Percentiles rank a stretch among this genome's conserved stretches.
Conservation (phyloP, 2,329 filamentous ascomycete genomes). For the Neobulgaria alba region DNA sequence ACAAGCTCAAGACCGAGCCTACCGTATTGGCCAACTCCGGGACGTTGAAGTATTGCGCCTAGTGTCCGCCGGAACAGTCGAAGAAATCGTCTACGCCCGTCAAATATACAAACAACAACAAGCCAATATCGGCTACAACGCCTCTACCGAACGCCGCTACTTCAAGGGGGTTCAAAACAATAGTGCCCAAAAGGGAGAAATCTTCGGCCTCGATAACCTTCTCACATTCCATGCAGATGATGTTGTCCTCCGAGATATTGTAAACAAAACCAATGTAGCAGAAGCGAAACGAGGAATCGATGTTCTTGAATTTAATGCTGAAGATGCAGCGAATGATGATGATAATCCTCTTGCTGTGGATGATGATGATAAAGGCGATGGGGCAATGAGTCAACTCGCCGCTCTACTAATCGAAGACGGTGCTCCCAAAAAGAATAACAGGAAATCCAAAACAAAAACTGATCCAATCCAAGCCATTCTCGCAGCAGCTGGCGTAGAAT, state of each 20-base stretch:
- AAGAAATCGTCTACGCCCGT: conserved; percentile 93
- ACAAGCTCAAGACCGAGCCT: conserved; percentile 92
- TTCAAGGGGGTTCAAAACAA: conserved; percentile 91
- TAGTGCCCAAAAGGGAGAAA: conserved; percentile 75
- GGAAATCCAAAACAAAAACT: conserved; percentile 36
- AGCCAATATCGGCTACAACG: conserved; percentile 93
- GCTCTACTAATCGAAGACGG: conserved; percentile 45
- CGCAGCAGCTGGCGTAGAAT: conserved; percentile 78
- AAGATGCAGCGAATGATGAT: conserved; percentile 48
- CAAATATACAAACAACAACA: conserved; percentile 99
- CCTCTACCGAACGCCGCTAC: conserved; percentile 84
- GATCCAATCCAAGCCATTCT: conserved; percentile 87
- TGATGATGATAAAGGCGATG: conserved; percentile 43
- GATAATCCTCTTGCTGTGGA: conserved; percentile 34
- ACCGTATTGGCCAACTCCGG: conserved; percentile 84
- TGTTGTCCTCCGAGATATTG: conserved; percentile 82
- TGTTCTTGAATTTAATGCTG: conserved; percentile 67
- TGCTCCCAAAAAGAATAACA: conserved; percentile 31
- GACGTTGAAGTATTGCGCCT: conserved; percentile 95
- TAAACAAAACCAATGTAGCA: conserved; percentile 96
- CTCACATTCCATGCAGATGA: conserved; percentile 75
- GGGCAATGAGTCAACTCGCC: conserved; percentile 65
- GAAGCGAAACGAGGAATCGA: conserved; percentile 81
- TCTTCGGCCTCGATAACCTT: conserved; percentile 82
- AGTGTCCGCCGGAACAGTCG: conserved; percentile 83